Evolutionary conservation across 2,329 filamentous ascomycete species (phyloP).

Genomic region (Dendrostoma leiphaemia): DNA sequence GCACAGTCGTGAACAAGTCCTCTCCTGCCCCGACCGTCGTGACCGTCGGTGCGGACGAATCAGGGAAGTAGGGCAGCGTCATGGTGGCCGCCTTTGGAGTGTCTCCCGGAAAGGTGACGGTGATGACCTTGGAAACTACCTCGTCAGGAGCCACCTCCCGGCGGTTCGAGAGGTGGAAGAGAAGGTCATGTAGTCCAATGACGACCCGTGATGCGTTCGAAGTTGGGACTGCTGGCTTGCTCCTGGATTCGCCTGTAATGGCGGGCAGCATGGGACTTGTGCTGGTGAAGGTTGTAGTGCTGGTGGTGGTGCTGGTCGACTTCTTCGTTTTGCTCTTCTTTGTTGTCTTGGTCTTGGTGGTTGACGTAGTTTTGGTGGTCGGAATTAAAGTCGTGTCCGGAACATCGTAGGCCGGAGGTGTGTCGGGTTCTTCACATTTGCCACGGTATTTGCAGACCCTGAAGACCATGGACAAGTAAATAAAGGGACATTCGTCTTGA

Average conservation of each 20-base stretch:
- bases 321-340: background rate
- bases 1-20: background rate
- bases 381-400: background rate
- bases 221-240: background rate
- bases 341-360: background rate
- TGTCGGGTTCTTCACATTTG: background rate
- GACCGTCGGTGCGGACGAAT: background rate
- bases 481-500: background rate
- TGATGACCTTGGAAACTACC: background rate
- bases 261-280: background rate
- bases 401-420: background rate
- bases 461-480: background rate
- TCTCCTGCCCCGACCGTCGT: background rate
- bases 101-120: background rate
- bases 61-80: background rate
- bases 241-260: background rate
- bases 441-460: conserved; percentile 2
- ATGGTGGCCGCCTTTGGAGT: background rate
- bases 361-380: no score
- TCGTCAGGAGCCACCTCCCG: background rate
- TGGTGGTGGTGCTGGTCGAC: background rate
- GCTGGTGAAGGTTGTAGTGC: background rate
- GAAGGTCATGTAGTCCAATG: background rate
- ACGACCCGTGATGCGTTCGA: background rate
- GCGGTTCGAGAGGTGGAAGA: background rate